Evolutionary conservation across 2,329 filamentous ascomycete species (phyloP).

Genomic region (Gnomoniopsis sp.): DNA sequence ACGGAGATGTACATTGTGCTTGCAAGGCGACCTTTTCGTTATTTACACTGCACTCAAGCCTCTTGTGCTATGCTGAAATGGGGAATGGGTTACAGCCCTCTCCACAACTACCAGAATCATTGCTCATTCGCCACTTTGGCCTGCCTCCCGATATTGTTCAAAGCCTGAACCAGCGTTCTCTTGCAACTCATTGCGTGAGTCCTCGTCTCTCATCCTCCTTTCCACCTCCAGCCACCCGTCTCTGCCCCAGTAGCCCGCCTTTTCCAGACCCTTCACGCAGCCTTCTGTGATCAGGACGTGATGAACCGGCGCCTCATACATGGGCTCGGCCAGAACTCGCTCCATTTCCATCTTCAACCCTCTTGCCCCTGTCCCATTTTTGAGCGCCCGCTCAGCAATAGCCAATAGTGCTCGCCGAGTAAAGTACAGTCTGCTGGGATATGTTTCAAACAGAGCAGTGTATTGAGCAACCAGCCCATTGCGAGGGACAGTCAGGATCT

Average conservation of each 20-base stretch:
- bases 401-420: conserved; percentile 77
- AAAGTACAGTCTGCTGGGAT: conserved; percentile 77
- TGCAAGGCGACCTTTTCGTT: too few relatives aligned
- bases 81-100: too few relatives aligned
- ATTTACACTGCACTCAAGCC: too few relatives aligned
- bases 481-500: conserved; percentile 87
- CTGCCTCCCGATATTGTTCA: conserved; percentile 29
- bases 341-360: conserved; percentile 80
- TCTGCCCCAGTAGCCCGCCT: conserved; percentile 62
- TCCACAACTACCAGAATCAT: background rate
- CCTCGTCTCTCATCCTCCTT: conserved; percentile 63
- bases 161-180: conserved; percentile 18
- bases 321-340: conserved; percentile 71
- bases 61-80: background rate
- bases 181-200: conserved; percentile 26
- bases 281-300: conserved; percentile 72
- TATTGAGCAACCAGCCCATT: conserved; percentile 90
- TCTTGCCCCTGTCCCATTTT: conserved; percentile 69
- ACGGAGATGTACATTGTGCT: too few relatives aligned
- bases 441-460: conserved; percentile 76
- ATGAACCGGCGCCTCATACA: conserved; percentile 76
- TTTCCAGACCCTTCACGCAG: conserved; percentile 61
- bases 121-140: conserved; percentile 29
- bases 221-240: conserved; percentile 69
- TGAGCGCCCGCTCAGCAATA: conserved; percentile 66